These are phyloP conservation scores for Backusella tarrabulga DNA, from an alignment of 192 early-diverging fungal species.

Conservation along the genomic window DNA sequence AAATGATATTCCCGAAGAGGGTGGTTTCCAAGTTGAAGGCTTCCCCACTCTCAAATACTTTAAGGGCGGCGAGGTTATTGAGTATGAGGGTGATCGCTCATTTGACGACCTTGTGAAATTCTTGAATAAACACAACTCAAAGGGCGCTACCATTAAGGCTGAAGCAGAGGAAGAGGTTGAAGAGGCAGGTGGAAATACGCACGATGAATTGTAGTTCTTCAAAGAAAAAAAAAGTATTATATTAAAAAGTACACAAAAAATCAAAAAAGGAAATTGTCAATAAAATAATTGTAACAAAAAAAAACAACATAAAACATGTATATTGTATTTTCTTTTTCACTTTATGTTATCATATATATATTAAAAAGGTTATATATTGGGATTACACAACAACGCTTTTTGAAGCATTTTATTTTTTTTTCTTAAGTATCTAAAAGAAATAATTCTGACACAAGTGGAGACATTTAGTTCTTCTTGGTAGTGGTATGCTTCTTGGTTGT, in stretches of 20 bases:
- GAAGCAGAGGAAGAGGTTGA: neutral
- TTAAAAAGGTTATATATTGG: neutral
- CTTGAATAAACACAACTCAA: slow-evolving; percentile 67
- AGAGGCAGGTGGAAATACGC: neutral
- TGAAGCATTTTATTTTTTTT: neutral
- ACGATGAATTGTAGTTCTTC: slow-evolving; percentile 17
- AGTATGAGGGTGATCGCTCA: slow-evolving; percentile 84
- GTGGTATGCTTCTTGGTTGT: neutral
- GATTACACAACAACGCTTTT: neutral
- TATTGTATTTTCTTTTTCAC: neutral
- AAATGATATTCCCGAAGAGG: slow-evolving; percentile 82
- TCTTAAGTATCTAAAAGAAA: neutral
- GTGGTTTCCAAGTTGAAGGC: slow-evolving; percentile 73
- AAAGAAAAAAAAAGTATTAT: neutral
- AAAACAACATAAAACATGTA: neutral
- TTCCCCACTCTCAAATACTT: slow-evolving; percentile 96
- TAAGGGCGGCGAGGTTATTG: slow-evolving; percentile 73
- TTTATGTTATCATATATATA: neutral
- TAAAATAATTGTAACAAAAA: neutral
- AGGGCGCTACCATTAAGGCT: slow-evolving; percentile 35
- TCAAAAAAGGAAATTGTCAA: neutral
- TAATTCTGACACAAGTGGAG: neutral
- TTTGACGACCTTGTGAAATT: slow-evolving; percentile 78
- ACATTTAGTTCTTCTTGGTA: neutral
- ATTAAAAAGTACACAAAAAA: neutral